A percentile compares a stretch with the other conserved stretches of the same genome.
Conservation (phyloP, 2,329 filamentous ascomycete genomes). For the Colletotrichum lini region DNA sequence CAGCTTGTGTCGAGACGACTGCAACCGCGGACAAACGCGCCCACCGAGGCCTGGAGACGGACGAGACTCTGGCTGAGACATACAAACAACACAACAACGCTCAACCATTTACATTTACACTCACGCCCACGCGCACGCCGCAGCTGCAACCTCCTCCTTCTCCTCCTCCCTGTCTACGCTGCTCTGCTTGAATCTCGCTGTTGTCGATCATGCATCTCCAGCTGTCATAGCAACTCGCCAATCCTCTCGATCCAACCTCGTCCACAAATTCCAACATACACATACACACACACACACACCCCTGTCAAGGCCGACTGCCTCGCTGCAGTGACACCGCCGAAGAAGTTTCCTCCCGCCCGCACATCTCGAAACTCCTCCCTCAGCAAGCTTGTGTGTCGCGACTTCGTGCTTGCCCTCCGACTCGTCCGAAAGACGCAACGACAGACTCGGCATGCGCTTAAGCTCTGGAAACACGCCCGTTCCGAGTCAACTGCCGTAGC, state of each 20-base stretch:
- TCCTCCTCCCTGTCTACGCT: not conserved
- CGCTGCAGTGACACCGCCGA: conserved; percentile 21
- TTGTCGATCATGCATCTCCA: conserved; percentile 38
- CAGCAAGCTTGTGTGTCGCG: conserved; percentile 17
- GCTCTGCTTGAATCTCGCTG: not conserved
- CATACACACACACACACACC: not conserved
- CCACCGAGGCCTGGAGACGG: conserved; percentile 20
- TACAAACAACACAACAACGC: conserved; percentile 31
- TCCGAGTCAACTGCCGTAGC: conserved; percentile 16
- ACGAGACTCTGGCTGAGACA: conserved; percentile 40
- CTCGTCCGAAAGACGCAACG: conserved; percentile 6
- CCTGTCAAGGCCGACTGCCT: conserved; percentile 8
- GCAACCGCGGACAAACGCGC: conserved; percentile 20
- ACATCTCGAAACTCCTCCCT: not conserved
- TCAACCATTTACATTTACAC: conserved; percentile 19
- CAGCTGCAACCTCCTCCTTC: not conserved
- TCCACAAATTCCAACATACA: conserved; percentile 7
- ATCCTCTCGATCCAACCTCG: conserved; percentile 15
- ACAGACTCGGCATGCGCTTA: conserved; percentile 32
- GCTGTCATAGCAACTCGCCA: conserved; percentile 34
- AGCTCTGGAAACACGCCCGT: conserved; percentile 18
- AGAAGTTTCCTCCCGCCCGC: not conserved
- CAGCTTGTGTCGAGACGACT: not conserved
- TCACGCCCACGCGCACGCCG: not conserved
- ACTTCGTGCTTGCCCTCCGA: conserved; percentile 1